A percentile compares a stretch with the other conserved stretches of the same genome.
Evolutionary conservation across 371 early-diverging fungal genomes (phyloP).

Genomic region (Quaeritorhiza haematococci): DNA sequence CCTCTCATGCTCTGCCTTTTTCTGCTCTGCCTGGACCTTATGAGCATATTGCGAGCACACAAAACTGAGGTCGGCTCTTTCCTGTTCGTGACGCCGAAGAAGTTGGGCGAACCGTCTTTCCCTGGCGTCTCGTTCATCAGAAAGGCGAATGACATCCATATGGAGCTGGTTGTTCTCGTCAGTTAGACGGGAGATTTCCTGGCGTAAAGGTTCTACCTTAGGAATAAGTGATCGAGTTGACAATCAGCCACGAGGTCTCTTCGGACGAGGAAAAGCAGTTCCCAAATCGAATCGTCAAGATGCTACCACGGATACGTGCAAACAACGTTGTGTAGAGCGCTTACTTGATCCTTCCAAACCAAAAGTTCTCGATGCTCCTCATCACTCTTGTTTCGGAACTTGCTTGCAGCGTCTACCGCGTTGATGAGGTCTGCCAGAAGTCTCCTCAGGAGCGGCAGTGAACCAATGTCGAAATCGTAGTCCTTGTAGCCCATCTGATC

Average conservation of each 20-base stretch:
- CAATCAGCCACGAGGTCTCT: no score
- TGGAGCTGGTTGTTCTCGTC: constrained; percentile 45
- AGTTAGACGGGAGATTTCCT: constrained; percentile 33
- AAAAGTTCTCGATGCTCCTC: constrained; percentile 28
- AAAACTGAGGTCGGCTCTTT: constrained; percentile 35
- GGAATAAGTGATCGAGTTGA: no score
- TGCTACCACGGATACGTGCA: no score
- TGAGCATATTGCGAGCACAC: constrained; percentile 32
- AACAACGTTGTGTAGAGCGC: no score
- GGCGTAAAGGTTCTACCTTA: constrained; percentile 36
- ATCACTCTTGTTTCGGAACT: constrained; percentile 24
- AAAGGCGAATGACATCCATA: constrained; percentile 23
- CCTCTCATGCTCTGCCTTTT: constrained; percentile 26
- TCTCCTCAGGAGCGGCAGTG: constrained; percentile 24
- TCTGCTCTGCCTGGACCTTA: constrained; percentile 22
- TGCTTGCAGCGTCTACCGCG: constrained; percentile 38
- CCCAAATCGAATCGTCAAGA: no score
- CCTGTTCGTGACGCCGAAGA: constrained; percentile 18
- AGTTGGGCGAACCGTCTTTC: constrained; percentile 12
- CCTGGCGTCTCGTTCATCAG: constrained; percentile 30
- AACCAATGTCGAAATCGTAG: constrained; percentile 19
- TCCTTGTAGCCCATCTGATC: constrained; percentile 37
- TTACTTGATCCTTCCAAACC: background rate
- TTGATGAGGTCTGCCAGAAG: constrained; percentile 38
- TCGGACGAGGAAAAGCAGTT: no score